Percentiles rank a stretch among this genome's conserved stretches.
phyloP scores from a whole-genome alignment of 805 yeast species.

The Saccharomyces jurei region DNA sequence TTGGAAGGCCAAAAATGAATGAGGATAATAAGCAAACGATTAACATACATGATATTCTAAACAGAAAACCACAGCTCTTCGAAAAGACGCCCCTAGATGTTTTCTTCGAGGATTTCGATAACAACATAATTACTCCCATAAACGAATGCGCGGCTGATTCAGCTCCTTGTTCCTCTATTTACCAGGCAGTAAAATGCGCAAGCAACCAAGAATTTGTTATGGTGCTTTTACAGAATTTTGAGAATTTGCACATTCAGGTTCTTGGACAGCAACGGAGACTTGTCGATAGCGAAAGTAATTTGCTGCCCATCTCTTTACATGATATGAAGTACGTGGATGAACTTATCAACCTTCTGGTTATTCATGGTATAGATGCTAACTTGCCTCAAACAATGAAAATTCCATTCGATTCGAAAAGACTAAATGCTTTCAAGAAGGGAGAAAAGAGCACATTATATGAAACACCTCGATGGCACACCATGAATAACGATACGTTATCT shows the following conservation, averaged over 20 bases:
- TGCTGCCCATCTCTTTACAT: conserved; percentile 64
- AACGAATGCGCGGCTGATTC: background rate
- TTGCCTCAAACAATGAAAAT: conserved; percentile 51
- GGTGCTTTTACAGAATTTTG: conserved; percentile 10
- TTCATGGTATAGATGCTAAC: conserved; percentile 65
- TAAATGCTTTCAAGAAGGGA: conserved; percentile 39
- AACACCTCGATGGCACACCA: conserved; percentile 14
- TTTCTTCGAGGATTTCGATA: conserved; percentile 19
- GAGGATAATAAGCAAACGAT: conserved; percentile 1
- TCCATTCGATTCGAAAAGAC: conserved; percentile 51
- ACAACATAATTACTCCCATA: conserved; percentile 11
- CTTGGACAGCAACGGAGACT: conserved; percentile 6
- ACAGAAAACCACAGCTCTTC: conserved; percentile 25
- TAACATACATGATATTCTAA: conserved; percentile 10
- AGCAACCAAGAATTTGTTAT: conserved; percentile 17
- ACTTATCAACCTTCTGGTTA: conserved; percentile 53
- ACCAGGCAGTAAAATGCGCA: conserved; percentile 8
- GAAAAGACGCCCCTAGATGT: conserved; percentile 30
- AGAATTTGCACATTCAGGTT: conserved; percentile 9
- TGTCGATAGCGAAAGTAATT: conserved; percentile 11
- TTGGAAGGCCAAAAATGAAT: background rate
- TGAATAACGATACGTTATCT: conserved; percentile 6
- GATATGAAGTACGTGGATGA: conserved; percentile 72
- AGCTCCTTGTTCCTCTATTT: conserved; percentile 4
- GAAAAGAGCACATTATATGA: conserved; percentile 16